phyloP scores from a whole-genome alignment of 73 alveolate species.

The Tetrahymena borealis region DNA sequence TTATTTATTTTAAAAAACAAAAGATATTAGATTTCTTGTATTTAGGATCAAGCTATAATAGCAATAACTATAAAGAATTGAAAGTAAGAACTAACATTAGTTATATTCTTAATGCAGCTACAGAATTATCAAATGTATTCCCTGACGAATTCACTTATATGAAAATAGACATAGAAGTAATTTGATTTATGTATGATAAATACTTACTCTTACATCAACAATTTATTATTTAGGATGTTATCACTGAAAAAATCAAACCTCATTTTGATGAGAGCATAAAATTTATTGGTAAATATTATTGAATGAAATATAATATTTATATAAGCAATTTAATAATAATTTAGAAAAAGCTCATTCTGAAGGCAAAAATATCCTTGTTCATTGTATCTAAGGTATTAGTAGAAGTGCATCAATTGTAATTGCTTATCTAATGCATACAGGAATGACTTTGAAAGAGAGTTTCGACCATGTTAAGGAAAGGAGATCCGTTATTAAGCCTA shows the following conservation, averaged over 20 bases:
- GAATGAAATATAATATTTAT: not conserved
- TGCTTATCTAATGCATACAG: constrained; percentile 43
- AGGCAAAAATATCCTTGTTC: constrained; percentile 30
- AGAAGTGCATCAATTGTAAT: constrained; percentile 51
- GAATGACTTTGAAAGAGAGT: constrained; percentile 8
- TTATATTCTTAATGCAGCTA: not conserved
- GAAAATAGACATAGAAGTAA: not conserved
- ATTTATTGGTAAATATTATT: not conserved
- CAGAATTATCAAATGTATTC: not conserved
- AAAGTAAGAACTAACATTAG: not conserved
- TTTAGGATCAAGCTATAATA: not conserved
- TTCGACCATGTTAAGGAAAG: not conserved
- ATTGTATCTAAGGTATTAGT: constrained; percentile 47
- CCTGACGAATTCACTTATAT: not conserved
- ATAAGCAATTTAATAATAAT: not conserved
- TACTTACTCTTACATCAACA: not conserved
- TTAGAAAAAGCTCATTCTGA: not conserved
- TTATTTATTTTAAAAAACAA: not conserved
- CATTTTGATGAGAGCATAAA: not conserved
- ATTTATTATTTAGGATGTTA: not conserved
- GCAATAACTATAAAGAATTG: not conserved
- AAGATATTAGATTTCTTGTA: not conserved
- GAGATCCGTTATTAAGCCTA: not conserved
- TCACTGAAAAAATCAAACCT: not conserved
- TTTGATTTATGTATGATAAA: not conserved